These are phyloP conservation scores for Citrus glauca DNA, from an alignment of 345 rosid species.

Conservation along the genomic window DNA sequence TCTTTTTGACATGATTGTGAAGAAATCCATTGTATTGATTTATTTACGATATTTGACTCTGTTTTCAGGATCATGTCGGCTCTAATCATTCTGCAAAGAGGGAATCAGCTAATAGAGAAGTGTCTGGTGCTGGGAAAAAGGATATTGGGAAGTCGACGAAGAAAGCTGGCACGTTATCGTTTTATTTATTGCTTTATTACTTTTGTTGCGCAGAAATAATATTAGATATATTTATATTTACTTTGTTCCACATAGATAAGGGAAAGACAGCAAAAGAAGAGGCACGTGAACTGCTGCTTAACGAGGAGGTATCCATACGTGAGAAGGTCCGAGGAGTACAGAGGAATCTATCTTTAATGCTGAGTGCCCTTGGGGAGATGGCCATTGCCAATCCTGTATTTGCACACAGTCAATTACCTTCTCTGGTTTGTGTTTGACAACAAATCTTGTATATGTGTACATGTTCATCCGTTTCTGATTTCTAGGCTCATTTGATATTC, in stretches of 20 bases:
- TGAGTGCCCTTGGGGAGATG: constrained; percentile 86
- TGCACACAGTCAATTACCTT: constrained; percentile 90
- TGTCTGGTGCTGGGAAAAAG: constrained; percentile 51
- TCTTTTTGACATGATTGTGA: neutral
- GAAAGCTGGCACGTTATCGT: constrained; percentile 55
- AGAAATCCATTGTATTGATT: neutral
- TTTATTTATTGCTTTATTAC: constrained; percentile 7
- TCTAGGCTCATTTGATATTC: neutral
- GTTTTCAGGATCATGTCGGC: constrained; percentile 38
- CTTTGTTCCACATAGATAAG: constrained; percentile 51
- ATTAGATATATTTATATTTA: neutral
- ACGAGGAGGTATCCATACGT: constrained; percentile 80
- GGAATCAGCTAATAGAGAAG: constrained; percentile 58
- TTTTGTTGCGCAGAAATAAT: neutral
- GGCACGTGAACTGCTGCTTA: constrained; percentile 86
- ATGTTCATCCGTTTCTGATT: neutral
- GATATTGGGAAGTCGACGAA: constrained; percentile 60
- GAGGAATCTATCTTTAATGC: constrained; percentile 63
- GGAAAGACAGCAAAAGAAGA: constrained; percentile 93
- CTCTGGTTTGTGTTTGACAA: constrained; percentile 58
- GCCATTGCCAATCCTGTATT: constrained; percentile 82
- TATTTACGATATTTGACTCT: constrained; percentile 9
- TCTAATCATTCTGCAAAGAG: constrained; percentile 59
- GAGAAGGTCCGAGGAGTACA: constrained; percentile 62
- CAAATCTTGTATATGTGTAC: neutral